phyloP scores from a whole-genome alignment of 1,284 basidiomycete genomes.

The Melampsora abietis-canadensis region DNA sequence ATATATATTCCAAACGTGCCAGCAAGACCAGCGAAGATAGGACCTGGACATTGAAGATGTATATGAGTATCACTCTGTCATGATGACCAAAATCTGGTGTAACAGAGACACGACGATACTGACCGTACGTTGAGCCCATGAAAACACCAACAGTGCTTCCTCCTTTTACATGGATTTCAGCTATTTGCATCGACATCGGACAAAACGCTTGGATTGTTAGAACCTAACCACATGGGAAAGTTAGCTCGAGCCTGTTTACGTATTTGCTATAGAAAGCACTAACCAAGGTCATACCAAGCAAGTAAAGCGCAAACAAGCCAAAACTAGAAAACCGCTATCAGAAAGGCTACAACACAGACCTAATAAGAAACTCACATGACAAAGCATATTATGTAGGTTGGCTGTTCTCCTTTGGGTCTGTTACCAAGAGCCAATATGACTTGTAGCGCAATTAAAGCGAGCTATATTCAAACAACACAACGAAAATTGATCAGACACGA shows the following conservation, averaged over 20 bases:
- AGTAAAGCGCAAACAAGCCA: slow-evolving; percentile 36
- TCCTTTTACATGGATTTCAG: slow-evolving; percentile 9
- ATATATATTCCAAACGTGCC: slow-evolving; percentile 70
- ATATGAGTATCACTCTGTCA: not conserved
- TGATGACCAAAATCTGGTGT: not conserved
- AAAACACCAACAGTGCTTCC: slow-evolving; percentile 11
- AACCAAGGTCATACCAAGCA: slow-evolving; percentile 42
- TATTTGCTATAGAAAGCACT: not conserved
- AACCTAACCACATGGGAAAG: slow-evolving; percentile 2
- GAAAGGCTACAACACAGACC: not conserved
- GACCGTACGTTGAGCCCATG: slow-evolving; percentile 41
- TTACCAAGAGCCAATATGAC: slow-evolving; percentile 88
- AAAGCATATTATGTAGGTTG: slow-evolving; percentile 75
- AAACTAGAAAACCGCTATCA: slow-evolving; percentile 13
- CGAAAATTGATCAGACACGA: too few species aligned
- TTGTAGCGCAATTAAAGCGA: slow-evolving; percentile 45
- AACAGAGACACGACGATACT: not conserved
- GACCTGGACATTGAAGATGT: slow-evolving; percentile 56
- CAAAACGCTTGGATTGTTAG: slow-evolving; percentile 41
- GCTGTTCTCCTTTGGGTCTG: slow-evolving; percentile 86
- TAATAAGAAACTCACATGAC: slow-evolving; percentile 57
- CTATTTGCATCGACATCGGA: slow-evolving; percentile 22
- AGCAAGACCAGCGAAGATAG: slow-evolving; percentile 78
- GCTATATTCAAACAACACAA: not conserved
- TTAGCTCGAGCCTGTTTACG: not conserved